Evolutionary conservation across 2,329 filamentous ascomycete genomes (phyloP).

Genomic region (Alternaria sp.): DNA sequence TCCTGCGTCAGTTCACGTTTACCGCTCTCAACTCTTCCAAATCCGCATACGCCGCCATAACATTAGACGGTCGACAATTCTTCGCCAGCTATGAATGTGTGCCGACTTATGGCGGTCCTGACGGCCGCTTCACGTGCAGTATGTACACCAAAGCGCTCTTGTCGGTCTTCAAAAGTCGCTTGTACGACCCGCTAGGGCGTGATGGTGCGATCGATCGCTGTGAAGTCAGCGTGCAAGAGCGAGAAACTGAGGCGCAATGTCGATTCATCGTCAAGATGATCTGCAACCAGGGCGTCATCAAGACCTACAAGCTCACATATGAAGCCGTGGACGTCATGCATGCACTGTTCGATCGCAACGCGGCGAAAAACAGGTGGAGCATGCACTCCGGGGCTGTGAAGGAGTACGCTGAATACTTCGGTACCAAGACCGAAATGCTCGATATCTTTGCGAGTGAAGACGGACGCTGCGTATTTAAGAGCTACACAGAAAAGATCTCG

Average conservation of each 20-base stretch:
- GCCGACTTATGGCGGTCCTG: conserved; percentile 38
- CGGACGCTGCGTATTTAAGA: conserved; percentile 74
- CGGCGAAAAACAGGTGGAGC: conserved; percentile 72
- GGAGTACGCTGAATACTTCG: conserved; percentile 81
- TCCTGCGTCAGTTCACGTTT: conserved; percentile 63
- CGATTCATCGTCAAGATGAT: conserved; percentile 76
- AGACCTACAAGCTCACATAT: conserved; percentile 78
- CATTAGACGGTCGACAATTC: conserved; percentile 70
- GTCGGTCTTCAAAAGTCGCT: conserved; percentile 74
- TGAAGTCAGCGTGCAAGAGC: conserved; percentile 75
- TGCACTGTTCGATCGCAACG: conserved; percentile 73
- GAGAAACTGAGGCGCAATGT: conserved; percentile 70
- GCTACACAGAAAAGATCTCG: conserved; percentile 79
- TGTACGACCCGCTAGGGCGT: conserved; percentile 67
- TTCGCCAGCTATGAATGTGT: conserved; percentile 75
- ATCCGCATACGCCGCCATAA: conserved; percentile 77
- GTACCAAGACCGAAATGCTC: conserved; percentile 78
- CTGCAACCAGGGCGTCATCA: conserved; percentile 77
- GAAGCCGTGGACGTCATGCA: conserved; percentile 76
- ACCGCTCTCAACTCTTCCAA: conserved; percentile 81
- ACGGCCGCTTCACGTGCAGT: conserved; percentile 71
- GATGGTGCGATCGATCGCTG: conserved; percentile 76
- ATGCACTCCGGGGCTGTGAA: conserved; percentile 74
- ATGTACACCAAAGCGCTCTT: conserved; percentile 73
- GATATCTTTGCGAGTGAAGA: conserved; percentile 75